Base-by-base conservation (phyloP, 768 basidiomycete genomes). In the Epithele typhae region DNA sequence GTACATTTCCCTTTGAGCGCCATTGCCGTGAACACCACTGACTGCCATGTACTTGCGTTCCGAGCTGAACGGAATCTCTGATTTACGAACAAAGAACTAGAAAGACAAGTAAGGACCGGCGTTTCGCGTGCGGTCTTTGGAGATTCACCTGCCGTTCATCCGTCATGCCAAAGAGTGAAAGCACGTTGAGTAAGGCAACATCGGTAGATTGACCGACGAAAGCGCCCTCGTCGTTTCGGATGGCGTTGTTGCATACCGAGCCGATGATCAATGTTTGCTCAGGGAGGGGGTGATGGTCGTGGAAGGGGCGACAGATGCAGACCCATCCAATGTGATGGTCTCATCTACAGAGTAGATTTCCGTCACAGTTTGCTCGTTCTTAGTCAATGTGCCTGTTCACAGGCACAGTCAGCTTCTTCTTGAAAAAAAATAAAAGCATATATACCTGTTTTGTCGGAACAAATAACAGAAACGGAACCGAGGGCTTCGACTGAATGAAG, bases 401-500 rank as follows among this genome's bases (percentile, higher is more conserved):
- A 39, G 6, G 14, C 14, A 30, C 27, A 30, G 27, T 30, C 27
- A 30, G 27, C 27, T 30, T 7, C 27, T n/a, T n/a, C n/a, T n/a
- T n/a, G n/a, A n/a, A n/a, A n/a, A n/a, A n/a, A n/a, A n/a, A n/a
- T n/a, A n/a, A n/a, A 30, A 7, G 27, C 27, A 30, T 30, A 30
- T 30, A 30, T 54, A 82, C 91, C 93, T 37, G 95, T 97, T 68
- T 97, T 98, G 67, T 97, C 94, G 3, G 92, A 92, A 60, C 94
- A 98, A 52, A 98, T 94, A 8, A 98, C 94, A n/a, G 88, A 92
- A 11, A 97, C 91, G 2, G 88, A 91, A 2, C 94, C 94, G 2
- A 98, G 71, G 0, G 92, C 82, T 64, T 98, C 94, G 3, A 98
- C 94, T 2, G 90, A 92, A 53, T 93, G 95, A 36, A 97, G 68